Base-by-base conservation (phyloP, 129 eudicot species). In the Flaveria bidentis region DNA sequence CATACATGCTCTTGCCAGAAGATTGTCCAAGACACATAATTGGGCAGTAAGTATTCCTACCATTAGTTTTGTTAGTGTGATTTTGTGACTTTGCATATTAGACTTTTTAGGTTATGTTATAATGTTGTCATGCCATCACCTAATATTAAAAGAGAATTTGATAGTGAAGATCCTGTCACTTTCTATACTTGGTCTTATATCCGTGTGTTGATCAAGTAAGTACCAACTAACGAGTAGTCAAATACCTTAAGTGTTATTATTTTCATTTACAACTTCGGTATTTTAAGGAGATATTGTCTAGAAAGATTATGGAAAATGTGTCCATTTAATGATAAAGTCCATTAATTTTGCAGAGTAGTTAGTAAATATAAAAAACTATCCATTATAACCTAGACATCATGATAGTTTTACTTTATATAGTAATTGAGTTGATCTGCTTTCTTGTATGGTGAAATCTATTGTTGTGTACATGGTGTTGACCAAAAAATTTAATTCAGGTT, bases 1-100 rank as follows among this genome's bases (percentile, higher is more conserved):
- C 83, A 93, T 93, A 80, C 98, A 93, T 85, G 98, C 96, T 72
- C 97, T 93, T 79, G 96, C 97, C 25, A 85, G 98, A 83, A 86
- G 98, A 76, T 79, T 93, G 83, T 78, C 97, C 42, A 91, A 87
- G 87, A 93, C 98, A 72, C 92, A 81, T 82, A 93, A 93, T 78
- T 93, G 98, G 98, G 97, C 98, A 72, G 98, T 94, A 87, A 51
- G 91, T 62, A 39, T 71, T 80, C 64, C 62, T 36, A 20, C 78
- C 76, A 57, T 9, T 65, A 45, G 25, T 68, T 50, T 62, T 66
- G 47, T 28, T 83, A 30, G 30, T 82, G 73, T 30, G 55, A 56
- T 55, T 45, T 64, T 16, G 51, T 76, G 55, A 33, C 74, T 25
- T 70, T 69, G 76, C 9, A 9, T 68, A 41, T 42, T 41, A 6